phyloP scores from a whole-genome alignment of 768 basidiomycete genomes.

The Mrakia hoshinonis region DNA sequence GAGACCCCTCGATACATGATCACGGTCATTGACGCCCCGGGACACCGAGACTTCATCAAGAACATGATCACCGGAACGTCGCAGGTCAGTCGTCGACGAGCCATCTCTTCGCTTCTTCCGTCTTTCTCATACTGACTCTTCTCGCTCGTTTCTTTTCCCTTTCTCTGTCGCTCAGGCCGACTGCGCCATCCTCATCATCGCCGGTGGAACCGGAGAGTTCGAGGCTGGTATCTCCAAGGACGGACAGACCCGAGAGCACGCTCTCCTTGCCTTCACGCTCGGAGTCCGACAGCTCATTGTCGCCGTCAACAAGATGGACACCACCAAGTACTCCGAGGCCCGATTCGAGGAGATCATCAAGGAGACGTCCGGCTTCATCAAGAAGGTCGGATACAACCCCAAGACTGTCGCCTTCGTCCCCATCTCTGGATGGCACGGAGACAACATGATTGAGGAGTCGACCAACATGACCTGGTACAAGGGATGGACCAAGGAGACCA shows the following conservation, averaged over 20 bases:
- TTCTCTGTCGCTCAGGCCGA: slow-evolving; percentile 51
- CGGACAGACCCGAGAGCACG: slow-evolving; percentile 99
- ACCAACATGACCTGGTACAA: slow-evolving; percentile 99
- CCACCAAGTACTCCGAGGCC: slow-evolving; percentile 99
- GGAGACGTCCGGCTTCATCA: slow-evolving; percentile 95
- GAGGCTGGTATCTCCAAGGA: slow-evolving; percentile 99
- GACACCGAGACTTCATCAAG: slow-evolving; percentile 99
- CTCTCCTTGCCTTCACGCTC: slow-evolving; percentile 97
- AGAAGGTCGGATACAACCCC: slow-evolving; percentile 99
- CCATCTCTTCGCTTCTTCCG: neutral
- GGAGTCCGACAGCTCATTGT: slow-evolving; percentile 99
- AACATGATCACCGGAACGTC: slow-evolving; percentile 99
- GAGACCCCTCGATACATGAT: slow-evolving; percentile 81
- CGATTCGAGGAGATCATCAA: slow-evolving; percentile 97
- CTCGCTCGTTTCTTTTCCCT: slow-evolving; percentile 36
- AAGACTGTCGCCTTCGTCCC: slow-evolving; percentile 97
- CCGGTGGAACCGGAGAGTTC: slow-evolving; percentile 98
- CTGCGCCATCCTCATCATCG: slow-evolving; percentile 99
- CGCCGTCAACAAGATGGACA: slow-evolving; percentile 99
- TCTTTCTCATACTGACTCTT: too few relatives aligned
- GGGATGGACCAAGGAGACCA: slow-evolving; percentile 97
- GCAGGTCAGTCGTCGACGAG: slow-evolving; percentile 46
- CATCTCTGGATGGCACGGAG: slow-evolving; percentile 99
- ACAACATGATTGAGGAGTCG: slow-evolving; percentile 99
- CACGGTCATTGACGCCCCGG: slow-evolving; percentile 91